A percentile compares a stretch with the other conserved stretches of the same genome.
Evolutionary conservation across 768 basidiomycete species (phyloP).

Genomic region (Clavulina sp.): DNA sequence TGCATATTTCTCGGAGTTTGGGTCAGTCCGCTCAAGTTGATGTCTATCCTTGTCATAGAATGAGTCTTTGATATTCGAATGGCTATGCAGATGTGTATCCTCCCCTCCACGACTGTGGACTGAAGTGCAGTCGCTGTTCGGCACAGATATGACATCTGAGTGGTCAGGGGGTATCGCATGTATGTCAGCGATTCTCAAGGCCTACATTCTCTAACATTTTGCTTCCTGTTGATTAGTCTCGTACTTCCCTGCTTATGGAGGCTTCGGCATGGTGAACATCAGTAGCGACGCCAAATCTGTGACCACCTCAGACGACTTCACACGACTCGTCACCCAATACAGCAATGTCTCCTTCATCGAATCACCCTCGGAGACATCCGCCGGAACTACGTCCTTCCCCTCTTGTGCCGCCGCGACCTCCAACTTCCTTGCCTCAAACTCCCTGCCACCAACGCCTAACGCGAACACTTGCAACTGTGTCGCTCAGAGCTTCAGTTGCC

Average conservation of each 20-base stretch:
- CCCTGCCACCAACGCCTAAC: constrained; percentile 72
- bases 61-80: neutral
- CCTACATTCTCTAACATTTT: neutral
- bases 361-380: constrained; percentile 39
- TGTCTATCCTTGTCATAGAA: neutral
- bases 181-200: neutral
- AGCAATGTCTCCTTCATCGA: constrained; percentile 33
- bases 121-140: constrained; percentile 57
- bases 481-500: constrained; percentile 47
- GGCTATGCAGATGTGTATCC: constrained; percentile 29
- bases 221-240: constrained; percentile 21
- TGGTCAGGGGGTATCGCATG: constrained; percentile 82
- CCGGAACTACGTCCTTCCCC: constrained; percentile 31
- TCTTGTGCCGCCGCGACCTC: constrained; percentile 48
- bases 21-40: too few species aligned
- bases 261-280: constrained; percentile 77
- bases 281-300: constrained; percentile 48
- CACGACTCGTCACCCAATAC: constrained; percentile 46
- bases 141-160: constrained; percentile 50
- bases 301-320: constrained; percentile 50
- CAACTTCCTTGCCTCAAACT: constrained; percentile 41
- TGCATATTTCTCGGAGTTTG: constrained; percentile 84
- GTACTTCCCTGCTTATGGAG: constrained; percentile 72
- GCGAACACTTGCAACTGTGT: constrained; percentile 65
- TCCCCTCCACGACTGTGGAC: constrained; percentile 55